Conservation (phyloP, 371 early-diverging fungal species). For the Mortierella sp. region DNA sequence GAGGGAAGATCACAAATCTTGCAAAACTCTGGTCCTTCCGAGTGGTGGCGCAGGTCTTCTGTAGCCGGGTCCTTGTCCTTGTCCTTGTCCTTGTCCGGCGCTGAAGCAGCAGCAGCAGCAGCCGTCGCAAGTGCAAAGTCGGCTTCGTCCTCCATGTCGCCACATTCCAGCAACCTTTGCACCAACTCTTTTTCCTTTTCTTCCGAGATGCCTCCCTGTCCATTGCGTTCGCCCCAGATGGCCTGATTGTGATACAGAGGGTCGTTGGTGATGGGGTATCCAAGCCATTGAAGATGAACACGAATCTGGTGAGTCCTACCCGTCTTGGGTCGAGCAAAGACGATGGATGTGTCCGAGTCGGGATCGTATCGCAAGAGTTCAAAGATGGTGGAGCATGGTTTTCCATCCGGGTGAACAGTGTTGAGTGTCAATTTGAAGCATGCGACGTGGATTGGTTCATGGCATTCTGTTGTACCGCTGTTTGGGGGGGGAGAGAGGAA, state of each 20-base stretch:
- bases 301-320: slow-evolving; percentile 99
- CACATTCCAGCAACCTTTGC: slow-evolving; percentile 27
- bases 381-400: slow-evolving; percentile 81
- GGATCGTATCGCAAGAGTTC: slow-evolving; percentile 71
- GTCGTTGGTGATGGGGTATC: slow-evolving; percentile 98
- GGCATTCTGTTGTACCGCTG: slow-evolving; percentile 70
- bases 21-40: slow-evolving; percentile 50
- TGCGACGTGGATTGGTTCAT: slow-evolving; percentile 84
- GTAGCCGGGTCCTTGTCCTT: too few relatives aligned
- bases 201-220: slow-evolving; percentile 61
- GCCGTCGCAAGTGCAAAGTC: slow-evolving; percentile 29
- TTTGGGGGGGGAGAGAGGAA: too few relatives aligned
- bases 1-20: slow-evolving; percentile 31
- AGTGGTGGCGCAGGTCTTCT: too few relatives aligned
- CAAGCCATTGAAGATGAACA: slow-evolving; percentile 96
- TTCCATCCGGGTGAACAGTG: slow-evolving; percentile 84
- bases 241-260: slow-evolving; percentile 83
- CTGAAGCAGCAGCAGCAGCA: too few relatives aligned
- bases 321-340: slow-evolving; percentile 80
- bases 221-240: slow-evolving; percentile 74
- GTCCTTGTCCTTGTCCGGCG: too few relatives aligned
- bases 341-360: slow-evolving; percentile 33
- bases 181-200: slow-evolving; percentile 43
- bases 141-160: slow-evolving; percentile 46
- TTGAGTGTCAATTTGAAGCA: slow-evolving; percentile 89